phyloP scores from a whole-genome alignment of 257 asterid species.

The Leptodermis oblonga region DNA sequence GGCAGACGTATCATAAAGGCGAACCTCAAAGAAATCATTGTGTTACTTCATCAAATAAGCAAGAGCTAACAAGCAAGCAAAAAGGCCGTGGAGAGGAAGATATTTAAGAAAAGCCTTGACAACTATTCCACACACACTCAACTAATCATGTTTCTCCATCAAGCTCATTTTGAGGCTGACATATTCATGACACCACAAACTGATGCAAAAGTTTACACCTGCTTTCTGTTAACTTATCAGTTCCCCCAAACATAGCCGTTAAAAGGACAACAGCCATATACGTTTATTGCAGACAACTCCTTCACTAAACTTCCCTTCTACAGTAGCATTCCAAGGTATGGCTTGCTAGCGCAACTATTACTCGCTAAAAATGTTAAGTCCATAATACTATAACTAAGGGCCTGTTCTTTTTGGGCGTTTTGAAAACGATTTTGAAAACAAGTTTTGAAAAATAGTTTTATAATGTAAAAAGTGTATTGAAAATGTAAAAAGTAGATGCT shows the following conservation, averaged over 20 bases:
- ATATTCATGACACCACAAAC: neutral
- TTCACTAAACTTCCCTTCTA: neutral
- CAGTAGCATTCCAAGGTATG: too few species aligned
- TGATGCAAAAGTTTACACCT: neutral
- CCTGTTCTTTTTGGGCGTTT: too few species aligned
- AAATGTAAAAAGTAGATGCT: too few species aligned
- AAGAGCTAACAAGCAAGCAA: constrained; percentile 1
- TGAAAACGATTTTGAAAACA: too few species aligned
- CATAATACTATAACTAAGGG: too few species aligned
- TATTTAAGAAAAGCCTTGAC: too few species aligned
- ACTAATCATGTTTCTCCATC: neutral
- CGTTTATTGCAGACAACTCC: neutral
- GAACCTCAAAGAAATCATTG: constrained; percentile 50
- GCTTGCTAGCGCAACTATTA: too few species aligned
- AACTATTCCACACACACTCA: neutral
- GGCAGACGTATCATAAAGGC: constrained; percentile 85
- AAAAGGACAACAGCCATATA: neutral
- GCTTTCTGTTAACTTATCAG: neutral
- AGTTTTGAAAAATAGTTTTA: too few species aligned
- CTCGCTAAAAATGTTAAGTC: neutral
- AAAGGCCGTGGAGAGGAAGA: neutral
- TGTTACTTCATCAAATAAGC: constrained; percentile 7
- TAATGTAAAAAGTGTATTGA: too few species aligned
- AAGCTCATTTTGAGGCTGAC: neutral
- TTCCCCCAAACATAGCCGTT: neutral